phyloP scores from a whole-genome alignment of 768 basidiomycete genomes.

The Rhizopogon vesiculosus region DNA sequence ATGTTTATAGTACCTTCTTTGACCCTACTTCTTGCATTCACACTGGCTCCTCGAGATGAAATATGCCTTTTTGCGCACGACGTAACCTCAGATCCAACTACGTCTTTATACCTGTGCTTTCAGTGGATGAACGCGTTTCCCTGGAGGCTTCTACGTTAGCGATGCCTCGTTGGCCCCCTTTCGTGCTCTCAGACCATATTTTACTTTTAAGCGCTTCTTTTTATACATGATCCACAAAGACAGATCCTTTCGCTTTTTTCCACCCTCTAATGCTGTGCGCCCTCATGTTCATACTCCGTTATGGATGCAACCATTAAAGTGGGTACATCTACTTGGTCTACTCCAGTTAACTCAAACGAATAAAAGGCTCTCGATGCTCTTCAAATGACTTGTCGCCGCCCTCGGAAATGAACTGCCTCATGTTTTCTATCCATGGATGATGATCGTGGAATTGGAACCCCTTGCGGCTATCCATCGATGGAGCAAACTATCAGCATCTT shows the following conservation, averaged over 20 bases:
- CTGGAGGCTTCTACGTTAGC: constrained; percentile 1
- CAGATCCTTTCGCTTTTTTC: constrained; percentile 1
- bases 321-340: background rate
- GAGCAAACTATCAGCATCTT: constrained; percentile 21
- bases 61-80: constrained; percentile 1
- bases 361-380: background rate
- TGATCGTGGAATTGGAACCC: constrained; percentile 20
- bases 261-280: constrained; percentile 7
- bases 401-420: constrained; percentile 32
- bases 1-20: background rate
- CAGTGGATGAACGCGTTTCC: constrained; percentile 3
- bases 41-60: constrained; percentile 1
- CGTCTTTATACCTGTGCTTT: constrained; percentile 11
- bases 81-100: background rate
- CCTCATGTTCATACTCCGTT: constrained; percentile 9
- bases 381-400: constrained; percentile 9
- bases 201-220: constrained; percentile 2
- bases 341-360: background rate
- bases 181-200: constrained; percentile 13
- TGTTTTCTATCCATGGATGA: constrained; percentile 18
- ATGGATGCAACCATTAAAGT: constrained; percentile 12
- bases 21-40: background rate
- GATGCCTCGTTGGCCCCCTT: constrained; percentile 9
- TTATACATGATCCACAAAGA: constrained; percentile 5
- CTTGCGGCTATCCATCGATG: constrained; percentile 20